Evolutionary conservation across 495 filamentous ascomycete genomes (phyloP).

Genomic region (Podospora tetraspora): DNA sequence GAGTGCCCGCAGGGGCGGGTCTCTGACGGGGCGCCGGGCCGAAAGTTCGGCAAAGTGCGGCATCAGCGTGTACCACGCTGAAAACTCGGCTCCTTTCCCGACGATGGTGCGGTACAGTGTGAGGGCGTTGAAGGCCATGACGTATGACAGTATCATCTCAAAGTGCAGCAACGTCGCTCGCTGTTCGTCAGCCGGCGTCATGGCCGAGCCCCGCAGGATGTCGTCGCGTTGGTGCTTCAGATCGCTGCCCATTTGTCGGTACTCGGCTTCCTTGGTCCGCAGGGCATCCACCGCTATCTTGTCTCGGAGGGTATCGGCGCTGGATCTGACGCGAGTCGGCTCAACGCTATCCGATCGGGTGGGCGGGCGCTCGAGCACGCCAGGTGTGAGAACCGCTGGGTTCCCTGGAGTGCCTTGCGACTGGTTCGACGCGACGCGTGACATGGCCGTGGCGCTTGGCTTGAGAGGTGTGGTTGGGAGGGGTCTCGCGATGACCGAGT

Average conservation of each 20-base stretch:
- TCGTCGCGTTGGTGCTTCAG: slow-evolving; percentile 45
- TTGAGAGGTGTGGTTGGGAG: slow-evolving; percentile 41
- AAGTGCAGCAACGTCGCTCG: slow-evolving; percentile 31
- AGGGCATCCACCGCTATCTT: slow-evolving; percentile 19
- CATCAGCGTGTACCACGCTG: slow-evolving; percentile 27
- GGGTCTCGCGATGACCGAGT: slow-evolving; percentile 25
- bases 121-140: slow-evolving; percentile 32
- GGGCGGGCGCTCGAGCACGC: slow-evolving; percentile 33
- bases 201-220: slow-evolving; percentile 25
- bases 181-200: slow-evolving; percentile 22
- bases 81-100: slow-evolving; percentile 20
- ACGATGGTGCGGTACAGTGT: slow-evolving; percentile 25
- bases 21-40: slow-evolving; percentile 11
- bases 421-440: slow-evolving; percentile 43
- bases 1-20: slow-evolving; percentile 28
- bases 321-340: slow-evolving; percentile 1
- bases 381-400: slow-evolving; percentile 35
- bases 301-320: slow-evolving; percentile 13
- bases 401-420: slow-evolving; percentile 41
- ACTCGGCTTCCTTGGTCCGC: slow-evolving; percentile 22
- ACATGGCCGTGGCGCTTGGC: slow-evolving; percentile 40
- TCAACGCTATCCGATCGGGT: slow-evolving; percentile 27
- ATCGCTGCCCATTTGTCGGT: slow-evolving; percentile 31
- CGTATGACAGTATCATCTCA: slow-evolving; percentile 41
- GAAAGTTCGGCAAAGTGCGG: slow-evolving; percentile 33